phyloP scores from a whole-genome alignment of 2,329 filamentous ascomycete genomes.

The Aspergillus vadensis region DNA sequence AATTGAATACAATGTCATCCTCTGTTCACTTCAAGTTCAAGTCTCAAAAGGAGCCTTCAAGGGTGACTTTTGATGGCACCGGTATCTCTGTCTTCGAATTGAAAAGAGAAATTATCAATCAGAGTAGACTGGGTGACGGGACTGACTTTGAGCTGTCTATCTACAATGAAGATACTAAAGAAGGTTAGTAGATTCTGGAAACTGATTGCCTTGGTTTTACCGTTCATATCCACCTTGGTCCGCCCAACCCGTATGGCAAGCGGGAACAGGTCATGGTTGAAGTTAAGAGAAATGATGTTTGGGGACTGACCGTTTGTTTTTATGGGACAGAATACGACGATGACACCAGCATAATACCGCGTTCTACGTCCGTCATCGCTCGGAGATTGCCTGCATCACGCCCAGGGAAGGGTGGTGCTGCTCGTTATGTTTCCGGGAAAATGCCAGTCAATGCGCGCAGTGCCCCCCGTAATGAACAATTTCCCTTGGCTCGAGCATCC shows the following conservation, averaged over 20 bases:
- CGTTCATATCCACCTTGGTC: neutral
- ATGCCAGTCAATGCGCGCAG: slow-evolving; percentile 89
- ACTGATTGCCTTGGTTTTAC: neutral
- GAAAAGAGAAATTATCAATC: slow-evolving; percentile 96
- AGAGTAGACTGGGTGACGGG: slow-evolving; percentile 90
- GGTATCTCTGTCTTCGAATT: slow-evolving; percentile 98
- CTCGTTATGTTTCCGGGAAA: slow-evolving; percentile 93
- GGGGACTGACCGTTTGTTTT: slow-evolving; percentile 28
- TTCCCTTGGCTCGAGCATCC: slow-evolving; percentile 40
- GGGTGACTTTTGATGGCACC: slow-evolving; percentile 95
- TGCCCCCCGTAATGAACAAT: slow-evolving; percentile 66
- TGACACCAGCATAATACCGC: slow-evolving; percentile 94
- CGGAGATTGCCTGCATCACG: slow-evolving; percentile 81
- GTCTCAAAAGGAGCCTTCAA: slow-evolving; percentile 91
- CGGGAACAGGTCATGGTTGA: neutral
- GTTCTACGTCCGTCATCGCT: slow-evolving; percentile 90
- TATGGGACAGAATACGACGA: slow-evolving; percentile 80
- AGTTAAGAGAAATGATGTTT: neutral
- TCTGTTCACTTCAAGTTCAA: slow-evolving; percentile 99
- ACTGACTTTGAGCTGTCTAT: slow-evolving; percentile 95
- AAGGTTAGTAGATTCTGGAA: slow-evolving; percentile 63
- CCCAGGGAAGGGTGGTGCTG: slow-evolving; percentile 84
- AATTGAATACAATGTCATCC: slow-evolving; percentile 73
- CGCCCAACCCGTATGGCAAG: neutral
- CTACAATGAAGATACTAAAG: slow-evolving; percentile 85